Conservation (phyloP, 2,329 filamentous ascomycete genomes). For the Gyromitra esculenta region DNA sequence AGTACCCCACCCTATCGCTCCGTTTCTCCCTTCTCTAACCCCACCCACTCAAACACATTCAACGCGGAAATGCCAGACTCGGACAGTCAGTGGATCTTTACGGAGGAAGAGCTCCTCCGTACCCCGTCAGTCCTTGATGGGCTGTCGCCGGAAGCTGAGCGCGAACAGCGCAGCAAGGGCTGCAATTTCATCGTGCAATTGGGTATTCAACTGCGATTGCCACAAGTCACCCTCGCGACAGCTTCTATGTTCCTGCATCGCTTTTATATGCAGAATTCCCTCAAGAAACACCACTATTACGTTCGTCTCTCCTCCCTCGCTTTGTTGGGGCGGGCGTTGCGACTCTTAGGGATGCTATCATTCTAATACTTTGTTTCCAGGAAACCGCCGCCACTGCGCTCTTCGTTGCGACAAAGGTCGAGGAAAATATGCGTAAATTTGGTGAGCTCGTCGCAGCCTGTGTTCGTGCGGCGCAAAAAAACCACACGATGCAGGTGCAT, state of each 20-base stretch:
- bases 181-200: conserved; percentile 97
- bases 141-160: conserved; percentile 78
- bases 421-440: conserved; percentile 96
- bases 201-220: conserved; percentile 88
- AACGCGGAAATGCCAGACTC: conserved; percentile 49
- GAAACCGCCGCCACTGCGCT: conserved; percentile 88
- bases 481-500: conserved; percentile 90
- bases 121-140: conserved; percentile 88
- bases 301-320: conserved; percentile 47
- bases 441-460: conserved; percentile 90
- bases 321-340: conserved; percentile 16
- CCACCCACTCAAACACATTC: conserved; percentile 22
- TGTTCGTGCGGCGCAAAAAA: conserved; percentile 93
- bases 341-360: conserved; percentile 17
- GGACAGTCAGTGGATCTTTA: conserved; percentile 83
- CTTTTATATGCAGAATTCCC: conserved; percentile 80
- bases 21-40: conserved; percentile 17
- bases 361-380: conserved; percentile 61
- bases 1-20: conserved; percentile 40
- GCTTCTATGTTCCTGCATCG: conserved; percentile 95
- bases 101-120: conserved; percentile 79
- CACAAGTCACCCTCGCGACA: conserved; percentile 89
- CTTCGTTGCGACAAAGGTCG: conserved; percentile 95
- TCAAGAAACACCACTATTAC: conserved; percentile 65
- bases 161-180: conserved; percentile 83